Conservation (phyloP, 805 yeast species). For the Candida railenensis region DNA sequence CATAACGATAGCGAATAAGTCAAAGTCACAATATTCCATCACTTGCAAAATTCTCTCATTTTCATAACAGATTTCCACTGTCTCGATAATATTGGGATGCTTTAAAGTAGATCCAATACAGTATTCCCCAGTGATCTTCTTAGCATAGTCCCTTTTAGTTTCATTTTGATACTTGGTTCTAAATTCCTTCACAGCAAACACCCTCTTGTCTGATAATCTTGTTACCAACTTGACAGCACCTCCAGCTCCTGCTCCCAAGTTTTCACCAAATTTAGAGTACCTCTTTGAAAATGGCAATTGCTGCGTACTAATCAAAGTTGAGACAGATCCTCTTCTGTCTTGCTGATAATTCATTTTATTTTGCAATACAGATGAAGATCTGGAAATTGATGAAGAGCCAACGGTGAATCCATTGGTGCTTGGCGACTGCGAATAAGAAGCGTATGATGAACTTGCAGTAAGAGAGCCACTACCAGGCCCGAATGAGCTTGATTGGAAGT, state of each 20-base stretch:
- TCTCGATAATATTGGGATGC: slow-evolving; percentile 87
- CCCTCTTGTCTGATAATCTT: slow-evolving; percentile 65
- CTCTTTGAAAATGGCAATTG: slow-evolving; percentile 41
- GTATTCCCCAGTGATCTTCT: slow-evolving; percentile 85
- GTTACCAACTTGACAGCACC: slow-evolving; percentile 76
- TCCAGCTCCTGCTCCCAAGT: slow-evolving; percentile 84
- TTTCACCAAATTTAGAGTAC: slow-evolving; percentile 73
- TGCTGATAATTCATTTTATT: slow-evolving; percentile 26
- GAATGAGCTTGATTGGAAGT: slow-evolving; percentile 18
- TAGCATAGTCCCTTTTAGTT: slow-evolving; percentile 72
- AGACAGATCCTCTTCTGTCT: slow-evolving; percentile 39
- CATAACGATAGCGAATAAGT: slow-evolving; percentile 92
- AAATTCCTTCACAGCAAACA: slow-evolving; percentile 84
- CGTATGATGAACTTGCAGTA: slow-evolving; percentile 30
- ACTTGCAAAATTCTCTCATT: slow-evolving; percentile 84
- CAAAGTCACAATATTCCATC: slow-evolving; percentile 93
- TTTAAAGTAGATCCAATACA: slow-evolving; percentile 87
- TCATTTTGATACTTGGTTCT: slow-evolving; percentile 72
- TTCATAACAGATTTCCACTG: slow-evolving; percentile 88
- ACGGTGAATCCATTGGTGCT: slow-evolving; percentile 12
- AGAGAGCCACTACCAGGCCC: slow-evolving; percentile 16
- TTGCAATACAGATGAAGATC: slow-evolving; percentile 30
- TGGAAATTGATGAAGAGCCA: slow-evolving; percentile 24
- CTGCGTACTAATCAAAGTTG: slow-evolving; percentile 24
- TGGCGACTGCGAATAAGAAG: slow-evolving; percentile 36